Evolutionary conservation across 1,139 yeast genomes (phyloP), one percentile per base, ranked within the genome.

Genomic region (Taphrina deformans): DNA sequence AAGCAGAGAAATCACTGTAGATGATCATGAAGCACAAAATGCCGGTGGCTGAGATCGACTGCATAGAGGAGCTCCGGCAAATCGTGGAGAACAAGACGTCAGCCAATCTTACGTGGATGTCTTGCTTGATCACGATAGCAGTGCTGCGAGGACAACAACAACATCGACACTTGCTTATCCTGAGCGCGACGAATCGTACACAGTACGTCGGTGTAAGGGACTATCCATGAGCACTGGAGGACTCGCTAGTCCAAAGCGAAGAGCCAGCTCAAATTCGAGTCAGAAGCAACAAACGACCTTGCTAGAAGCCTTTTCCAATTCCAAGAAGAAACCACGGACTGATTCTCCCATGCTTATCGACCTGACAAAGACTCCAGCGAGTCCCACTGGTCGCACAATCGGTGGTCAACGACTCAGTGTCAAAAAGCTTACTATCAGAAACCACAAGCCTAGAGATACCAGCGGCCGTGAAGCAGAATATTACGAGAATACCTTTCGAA

Each of bases 401-500:
- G 46, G 50, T 10, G 63, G 50, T 18, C 56, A 48, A 9, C 45
- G 50, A 35, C 24, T 26, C 14, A 24, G 18, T 5, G 64, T 50
- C 7, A 35, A 45, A 27, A 48, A 41, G 64, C 40, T 58, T 27
- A 35, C 35, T 1, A 63, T 63, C 38, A 35, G 48, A 23, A 61
- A 45, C 68, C 69, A 23, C 41, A 55, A 33, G 6, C 46, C 56
- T 3, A 21, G 40, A 18, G 65, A 31, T 14, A 27, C 59, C 14
- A 21, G 46, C n/a, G 31, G 48, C 18, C 51, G 55, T 16, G 46
- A 52, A 35, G 46, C 56, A 7, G 62, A 63, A 44, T 72, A 73
- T 65, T 70, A 68, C 58, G 67, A 66, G 23, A 67, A 67, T 9
- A 70, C 71, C 16, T 66, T 66, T 53, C 59, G 48, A 2, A 69